Base-by-base conservation (phyloP, 352 stramenopile species). In the Globisporangium megalacanthum region DNA sequence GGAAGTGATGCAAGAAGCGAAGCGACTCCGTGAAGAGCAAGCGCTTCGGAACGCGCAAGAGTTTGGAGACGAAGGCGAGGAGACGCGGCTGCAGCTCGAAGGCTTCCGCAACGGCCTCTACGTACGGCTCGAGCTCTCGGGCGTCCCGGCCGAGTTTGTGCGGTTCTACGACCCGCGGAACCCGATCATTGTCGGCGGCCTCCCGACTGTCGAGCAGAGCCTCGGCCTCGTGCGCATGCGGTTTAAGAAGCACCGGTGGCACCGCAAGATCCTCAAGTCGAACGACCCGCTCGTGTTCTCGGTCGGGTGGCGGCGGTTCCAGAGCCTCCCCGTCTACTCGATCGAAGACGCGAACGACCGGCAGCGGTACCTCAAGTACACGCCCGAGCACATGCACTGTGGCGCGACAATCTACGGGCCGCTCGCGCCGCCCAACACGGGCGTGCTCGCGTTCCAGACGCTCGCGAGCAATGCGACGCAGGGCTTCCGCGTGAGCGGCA, bases 341-440 rank as follows among this genome's bases (percentile, higher is more conserved):
- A 98, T 98, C 14, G 96, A 99, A 73, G 98, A 99, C 71, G 83
- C 92, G 57, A 99, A 99, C 69, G 95, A 98, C 46, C 87, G 97
- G 2, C 90, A 98, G 67, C 81, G 93, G 45, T 96, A 94, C 65
- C 79, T 99, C 54, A 99, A 99, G 78, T 99, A 94, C 75, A 99
- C 97, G n/a, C 97, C 97, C 0, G 97, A 99, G 72, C 97, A 99
- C 83, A 99, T 99, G 97, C 98, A 99, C 79, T 99, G 98, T 59
- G 88, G 96, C 55, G 94, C 93, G 31, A 98, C 94, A 9, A 99
- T 99, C 62, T 99, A 98, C 57, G 97, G 94, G 0, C 96, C 96
- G 0, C 84, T 98, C 62, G 89, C 89, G 10, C 92, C 97, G 47
- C 96, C 97, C 1, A 99, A 99, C 79, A 99, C 97, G 31, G 96